These are phyloP conservation scores for Porcisia hertigi DNA, from an alignment of 208 protist species.

Conservation along the genomic window DNA sequence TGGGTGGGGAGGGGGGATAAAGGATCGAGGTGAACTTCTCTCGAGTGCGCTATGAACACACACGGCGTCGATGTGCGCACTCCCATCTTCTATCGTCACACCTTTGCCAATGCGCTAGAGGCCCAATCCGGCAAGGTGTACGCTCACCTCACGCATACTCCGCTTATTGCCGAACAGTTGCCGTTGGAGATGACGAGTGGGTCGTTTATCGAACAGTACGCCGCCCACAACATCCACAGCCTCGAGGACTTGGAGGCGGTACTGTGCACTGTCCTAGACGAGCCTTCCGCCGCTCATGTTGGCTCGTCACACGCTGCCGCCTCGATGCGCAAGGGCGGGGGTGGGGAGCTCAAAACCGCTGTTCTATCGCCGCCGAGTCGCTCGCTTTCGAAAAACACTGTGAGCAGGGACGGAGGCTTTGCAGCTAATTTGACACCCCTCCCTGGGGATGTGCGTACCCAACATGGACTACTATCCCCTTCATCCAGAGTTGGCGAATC, in stretches of 20 bases:
- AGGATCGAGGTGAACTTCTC: background rate
- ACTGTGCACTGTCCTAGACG: constrained; percentile 21
- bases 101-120: constrained; percentile 48
- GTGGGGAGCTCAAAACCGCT: background rate
- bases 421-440: too few species aligned
- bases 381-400: background rate
- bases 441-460: background rate
- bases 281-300: background rate
- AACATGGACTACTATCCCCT: background rate
- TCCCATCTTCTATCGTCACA: constrained; percentile 46
- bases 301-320: background rate
- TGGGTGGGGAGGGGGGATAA: too few species aligned
- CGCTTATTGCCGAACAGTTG: constrained; percentile 35
- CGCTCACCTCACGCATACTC: constrained; percentile 48
- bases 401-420: background rate
- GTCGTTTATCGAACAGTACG: constrained; percentile 41
- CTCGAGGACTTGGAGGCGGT: constrained; percentile 41
- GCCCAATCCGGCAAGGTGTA: constrained; percentile 42
- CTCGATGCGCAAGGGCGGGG: background rate
- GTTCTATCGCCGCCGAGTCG: background rate
- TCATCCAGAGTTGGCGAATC: background rate
- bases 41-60: constrained; percentile 1
- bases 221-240: constrained; percentile 20
- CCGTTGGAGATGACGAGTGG: constrained; percentile 24
- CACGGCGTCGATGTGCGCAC: constrained; percentile 38